Base-by-base conservation (phyloP, 331 rosid species). In the Acacia concinna region DNA sequence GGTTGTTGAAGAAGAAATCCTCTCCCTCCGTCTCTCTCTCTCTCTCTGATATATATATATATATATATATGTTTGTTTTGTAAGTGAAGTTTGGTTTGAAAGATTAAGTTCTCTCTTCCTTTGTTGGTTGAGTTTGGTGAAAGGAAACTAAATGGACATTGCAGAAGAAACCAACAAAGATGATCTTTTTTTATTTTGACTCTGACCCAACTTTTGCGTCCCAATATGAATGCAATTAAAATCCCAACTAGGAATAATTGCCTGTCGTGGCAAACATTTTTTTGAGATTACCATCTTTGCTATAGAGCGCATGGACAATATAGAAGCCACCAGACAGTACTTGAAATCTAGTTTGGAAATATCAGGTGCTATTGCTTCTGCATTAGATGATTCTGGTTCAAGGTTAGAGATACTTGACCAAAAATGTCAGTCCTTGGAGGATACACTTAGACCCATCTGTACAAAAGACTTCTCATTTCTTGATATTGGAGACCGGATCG, bases 41-140 rank as follows among this genome's bases (percentile, higher is more conserved):
- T n/a, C n/a, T n/a, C n/a, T n/a, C n/a, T n/a, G n/a, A n/a, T n/a
- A n/a, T n/a, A n/a, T n/a, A n/a, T n/a, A n/a, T n/a, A n/a, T n/a
- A 31, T 23, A 81, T 79, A 41, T 30, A 78, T 79, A 85, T 85
- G 41, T 85, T 52, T 89, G 86, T 81, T 71, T 88, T 88, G 81
- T 75, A 89, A 87, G 94, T 88, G 91, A 92, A 83, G 92, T 87
- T 91, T 90, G 79, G 92, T 87, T 83, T 85, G 93, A 88, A 32
- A 84, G 70, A 81, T 73, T 51, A 0, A 54, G 4, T 75, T 81
- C 59, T n/a, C 27, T 34, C 84, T 73, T 57, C 71, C 82, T 80
- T 80, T 76, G 73, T 89, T 88, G 78, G 96, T 85, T 88, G 91
- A 85, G 99, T 90, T 91, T 90, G 99, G 96, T 91, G 88, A 78